phyloP scores from a whole-genome alignment of 1,284 basidiomycete genomes.

The Sanguinoderma infundibulare region DNA sequence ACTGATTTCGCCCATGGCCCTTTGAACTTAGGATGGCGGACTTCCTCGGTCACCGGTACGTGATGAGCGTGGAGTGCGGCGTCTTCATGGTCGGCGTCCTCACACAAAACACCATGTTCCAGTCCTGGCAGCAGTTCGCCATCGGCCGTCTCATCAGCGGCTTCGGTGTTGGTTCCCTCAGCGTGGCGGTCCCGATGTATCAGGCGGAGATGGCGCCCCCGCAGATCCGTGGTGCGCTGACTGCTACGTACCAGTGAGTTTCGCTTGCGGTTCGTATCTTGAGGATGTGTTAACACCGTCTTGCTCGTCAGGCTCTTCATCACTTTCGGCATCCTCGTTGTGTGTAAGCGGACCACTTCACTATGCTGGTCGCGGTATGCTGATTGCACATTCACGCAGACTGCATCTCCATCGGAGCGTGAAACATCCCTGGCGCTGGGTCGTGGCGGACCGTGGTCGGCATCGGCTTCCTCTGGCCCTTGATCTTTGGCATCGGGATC shows the following conservation, averaged over 20 bases:
- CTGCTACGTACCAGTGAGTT: conserved; percentile 36
- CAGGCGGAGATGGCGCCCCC: conserved; percentile 80
- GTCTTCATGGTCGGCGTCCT: conserved; percentile 78
- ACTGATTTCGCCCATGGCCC: no score
- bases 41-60: conserved; percentile 66
- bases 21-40: conserved; percentile 57
- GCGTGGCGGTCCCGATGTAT: conserved; percentile 80
- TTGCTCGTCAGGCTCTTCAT: conserved; percentile 63
- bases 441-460: conserved; percentile 77
- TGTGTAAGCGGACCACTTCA: conserved; percentile 48
- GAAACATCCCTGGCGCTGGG: conserved; percentile 47
- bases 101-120: conserved; percentile 56
- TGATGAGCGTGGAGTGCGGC: conserved; percentile 71
- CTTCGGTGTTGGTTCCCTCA: conserved; percentile 72
- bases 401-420: conserved; percentile 62
- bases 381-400: conserved; percentile 38
- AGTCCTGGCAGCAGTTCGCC: conserved; percentile 65
- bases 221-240: conserved; percentile 78
- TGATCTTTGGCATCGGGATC: conserved; percentile 70
- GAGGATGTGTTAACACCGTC: no score
- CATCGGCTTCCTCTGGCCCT: conserved; percentile 72
- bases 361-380: not conserved
- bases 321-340: conserved; percentile 77
- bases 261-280: no score
- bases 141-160: conserved; percentile 75